phyloP scores from a whole-genome alignment of 345 rosid genomes.

The Sisymbrium irio region DNA sequence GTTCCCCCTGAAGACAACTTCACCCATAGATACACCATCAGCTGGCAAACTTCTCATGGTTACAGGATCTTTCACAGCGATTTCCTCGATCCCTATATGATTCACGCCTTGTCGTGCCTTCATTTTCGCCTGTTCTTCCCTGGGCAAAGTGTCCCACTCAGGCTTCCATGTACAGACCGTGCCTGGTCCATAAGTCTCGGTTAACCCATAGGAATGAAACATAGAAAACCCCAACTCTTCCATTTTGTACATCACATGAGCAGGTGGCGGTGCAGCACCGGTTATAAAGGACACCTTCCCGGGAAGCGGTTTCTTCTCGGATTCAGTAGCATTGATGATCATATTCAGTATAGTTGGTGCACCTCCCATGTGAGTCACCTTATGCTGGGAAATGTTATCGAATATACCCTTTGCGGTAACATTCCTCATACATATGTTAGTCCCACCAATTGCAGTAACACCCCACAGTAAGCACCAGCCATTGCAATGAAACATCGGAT shows the following conservation, averaged over 20 bases:
- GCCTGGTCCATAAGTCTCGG: conserved; percentile 80
- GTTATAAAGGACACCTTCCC: conserved; percentile 55
- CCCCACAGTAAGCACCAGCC: conserved; percentile 96
- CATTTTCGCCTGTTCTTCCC: conserved; percentile 48
- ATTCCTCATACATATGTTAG: conserved; percentile 64
- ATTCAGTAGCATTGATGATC: conserved; percentile 49
- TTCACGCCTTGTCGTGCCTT: conserved; percentile 67
- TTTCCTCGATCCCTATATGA: conserved; percentile 61
- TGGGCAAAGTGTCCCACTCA: conserved; percentile 64
- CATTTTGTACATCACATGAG: conserved; percentile 57
- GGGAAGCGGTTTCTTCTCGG: conserved; percentile 40
- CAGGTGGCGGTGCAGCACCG: conserved; percentile 73
- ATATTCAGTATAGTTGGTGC: conserved; percentile 79
- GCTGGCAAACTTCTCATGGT: conserved; percentile 58
- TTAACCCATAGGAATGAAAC: conserved; percentile 65
- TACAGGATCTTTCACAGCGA: conserved; percentile 55
- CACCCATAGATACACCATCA: conserved; percentile 68
- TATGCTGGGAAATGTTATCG: conserved; percentile 46
- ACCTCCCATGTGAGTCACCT: conserved; percentile 81
- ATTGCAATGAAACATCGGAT: conserved; percentile 96
- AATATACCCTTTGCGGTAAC: conserved; percentile 54
- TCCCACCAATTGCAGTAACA: conserved; percentile 78
- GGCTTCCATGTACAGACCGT: conserved; percentile 69
- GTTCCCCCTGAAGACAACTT: conserved; percentile 74
- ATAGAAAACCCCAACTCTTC: conserved; percentile 63